Evolutionary conservation across 2,329 filamentous ascomycete genomes (phyloP).

Genomic region (Paraphaeosphaeria minitans): DNA sequence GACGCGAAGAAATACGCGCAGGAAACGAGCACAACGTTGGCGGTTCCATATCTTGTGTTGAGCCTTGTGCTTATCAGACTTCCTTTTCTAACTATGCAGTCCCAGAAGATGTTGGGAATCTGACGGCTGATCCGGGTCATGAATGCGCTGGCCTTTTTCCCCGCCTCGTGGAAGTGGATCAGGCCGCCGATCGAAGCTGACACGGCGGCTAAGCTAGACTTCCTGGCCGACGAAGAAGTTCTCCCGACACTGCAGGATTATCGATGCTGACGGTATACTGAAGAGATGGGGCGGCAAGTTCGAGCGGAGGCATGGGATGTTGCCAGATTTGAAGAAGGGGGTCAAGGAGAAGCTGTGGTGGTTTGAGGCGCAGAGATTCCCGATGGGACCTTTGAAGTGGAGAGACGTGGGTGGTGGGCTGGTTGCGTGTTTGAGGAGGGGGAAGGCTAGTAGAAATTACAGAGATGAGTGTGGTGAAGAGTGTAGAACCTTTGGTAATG

Average conservation of each 20-base stretch:
- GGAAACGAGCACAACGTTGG: slow-evolving; percentile 83
- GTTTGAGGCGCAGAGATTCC: background rate
- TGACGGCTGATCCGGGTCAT: slow-evolving; percentile 73
- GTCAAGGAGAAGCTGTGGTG: background rate
- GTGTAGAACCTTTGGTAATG: background rate
- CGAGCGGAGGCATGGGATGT: slow-evolving; percentile 67
- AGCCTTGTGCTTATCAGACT: background rate
- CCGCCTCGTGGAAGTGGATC: slow-evolving; percentile 91
- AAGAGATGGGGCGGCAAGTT: slow-evolving; percentile 90
- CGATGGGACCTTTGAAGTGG: background rate
- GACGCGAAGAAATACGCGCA: slow-evolving; percentile 94
- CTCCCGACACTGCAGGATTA: slow-evolving; percentile 76
- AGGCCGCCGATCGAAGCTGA: slow-evolving; percentile 91
- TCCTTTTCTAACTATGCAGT: too few relatives aligned
- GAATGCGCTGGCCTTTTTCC: slow-evolving; percentile 88
- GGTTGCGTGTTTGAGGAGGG: background rate
- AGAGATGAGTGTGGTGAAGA: background rate
- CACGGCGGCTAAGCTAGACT: slow-evolving; percentile 90
- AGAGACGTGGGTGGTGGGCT: background rate
- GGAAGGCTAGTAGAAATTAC: background rate
- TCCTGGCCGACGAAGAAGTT: slow-evolving; percentile 75
- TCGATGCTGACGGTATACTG: slow-evolving; percentile 84
- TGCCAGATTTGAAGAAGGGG: background rate
- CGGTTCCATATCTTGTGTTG: slow-evolving; percentile 77
- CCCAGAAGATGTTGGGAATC: too few relatives aligned